Evolutionary conservation across 305 asterid genomes (phyloP), one percentile per base, ranked within the genome.

Genomic region (Solanum aculeatissimum): DNA sequence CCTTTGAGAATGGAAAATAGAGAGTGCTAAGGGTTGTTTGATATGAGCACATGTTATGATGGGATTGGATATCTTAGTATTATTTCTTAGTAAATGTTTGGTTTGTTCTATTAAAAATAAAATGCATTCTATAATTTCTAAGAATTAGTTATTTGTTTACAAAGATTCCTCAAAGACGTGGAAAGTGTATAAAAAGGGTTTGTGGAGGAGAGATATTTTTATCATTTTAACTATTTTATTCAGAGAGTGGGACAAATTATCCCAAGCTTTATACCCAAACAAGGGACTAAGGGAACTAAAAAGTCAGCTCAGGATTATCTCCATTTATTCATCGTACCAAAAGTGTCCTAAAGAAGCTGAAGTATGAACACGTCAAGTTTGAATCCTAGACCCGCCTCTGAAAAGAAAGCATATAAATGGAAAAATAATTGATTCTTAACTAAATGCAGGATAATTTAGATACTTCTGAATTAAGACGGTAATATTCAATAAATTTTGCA

Each of bases 131-230:
- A 42, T 42, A 42, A 42, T 42, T 42, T 42, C 7, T 42, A 9
- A 42, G 47, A 9, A 42, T 42, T 8, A 42, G 11, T 42, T 42
- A 3, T 42, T 42, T 58, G 32, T 58, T 57, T 1, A 21, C 15
- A 58, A 21, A 21, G 21, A 58, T 58, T 3, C 29, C 16, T 58
- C 8, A 4, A 21, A 0, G 15, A n/a, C 21, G 15, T 58, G 29
- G 0, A 1, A 58, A 58, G 0, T 4, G 0, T 10, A 2, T 21
- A 10, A 4, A 21, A 21, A 58, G 3, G 0, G 23, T 21, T 58
- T 2, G 0, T n/a, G 7, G 65, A 2, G 45, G 66, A 35, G 40
- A 5, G 40, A 0, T 58, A 58, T 21, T 58, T 21, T 58, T 58
- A 7, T 58, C 16, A 21, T 21, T 58, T 58, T 58, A 58, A 21